Base-by-base conservation (phyloP, 305 asterid genomes). In the Solanum hybrid region DNA sequence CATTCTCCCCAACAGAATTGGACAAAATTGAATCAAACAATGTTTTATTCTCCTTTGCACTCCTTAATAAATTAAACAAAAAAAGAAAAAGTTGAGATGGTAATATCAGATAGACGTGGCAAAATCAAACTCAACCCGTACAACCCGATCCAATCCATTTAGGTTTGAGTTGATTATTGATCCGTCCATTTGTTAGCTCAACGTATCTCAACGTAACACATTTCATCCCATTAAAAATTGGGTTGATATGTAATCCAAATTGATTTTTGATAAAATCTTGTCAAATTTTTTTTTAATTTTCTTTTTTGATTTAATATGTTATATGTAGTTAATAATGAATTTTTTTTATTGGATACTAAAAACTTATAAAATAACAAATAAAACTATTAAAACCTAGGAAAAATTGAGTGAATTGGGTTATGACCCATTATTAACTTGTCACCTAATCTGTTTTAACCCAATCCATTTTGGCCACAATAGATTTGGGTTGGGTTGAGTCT, bases 21-120 rank as follows among this genome's bases (percentile, higher is more conserved):
- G 89, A 91, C 91, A 96, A 89, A 22, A 95, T 79, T 91, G 90
- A 92, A 65, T 93, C 98, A n/a, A 95, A 89, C 89, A 94, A 39
- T 86, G 93, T 90, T 75, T 73, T 31, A 20, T 78, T 92, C 93
- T 91, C 93, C 83, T 93, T 92, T 72, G 57, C 92, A 34, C 89
- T 93, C 75, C 97, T 94, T 57, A 75, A 76, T 89, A 76, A 76
- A 36, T 14, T 75, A 81, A 51, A 51, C 68, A n/a, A 79, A 27
- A 70, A 86, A 45, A 79, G 27, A 10, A 89, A 13, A 89, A 83
- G 36, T 10, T 68, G 57, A 88, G n/a, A 87, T 12, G 6, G 86
- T 79, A 37, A 31, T 80, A 24, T 38, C 26, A 61, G 2, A n/a
- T 61, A 61, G 10, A 22, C 2, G 2, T 13, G 65, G 8, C 65